Evolutionary conservation across 1,139 yeast species (phyloP).

Genomic region (Geotrichum phurueaensis): DNA sequence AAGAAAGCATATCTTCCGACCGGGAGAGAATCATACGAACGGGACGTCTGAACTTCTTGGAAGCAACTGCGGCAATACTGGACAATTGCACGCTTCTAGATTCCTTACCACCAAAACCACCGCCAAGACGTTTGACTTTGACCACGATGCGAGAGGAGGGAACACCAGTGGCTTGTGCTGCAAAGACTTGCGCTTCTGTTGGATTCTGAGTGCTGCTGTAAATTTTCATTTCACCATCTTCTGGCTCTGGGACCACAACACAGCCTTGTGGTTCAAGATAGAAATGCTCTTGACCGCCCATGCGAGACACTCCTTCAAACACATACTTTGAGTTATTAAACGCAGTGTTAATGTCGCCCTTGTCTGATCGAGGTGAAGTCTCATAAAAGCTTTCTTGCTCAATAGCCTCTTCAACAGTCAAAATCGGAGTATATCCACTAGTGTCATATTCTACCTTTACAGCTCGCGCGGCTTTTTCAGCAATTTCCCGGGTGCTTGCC

Average conservation of each 20-base stretch:
- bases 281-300: slow-evolving; percentile 46
- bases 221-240: slow-evolving; percentile 42
- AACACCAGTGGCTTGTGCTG: slow-evolving; percentile 40
- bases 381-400: slow-evolving; percentile 37
- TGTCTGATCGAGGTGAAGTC: slow-evolving; percentile 31
- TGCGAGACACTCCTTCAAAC: slow-evolving; percentile 38
- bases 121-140: slow-evolving; percentile 48
- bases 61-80: slow-evolving; percentile 52
- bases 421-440: slow-evolving; percentile 32
- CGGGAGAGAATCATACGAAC: slow-evolving; percentile 40
- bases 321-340: slow-evolving; percentile 35
- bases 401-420: slow-evolving; percentile 42
- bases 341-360: slow-evolving; percentile 40
- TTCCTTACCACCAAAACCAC: slow-evolving; percentile 62
- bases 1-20: slow-evolving; percentile 41
- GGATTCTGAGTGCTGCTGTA: slow-evolving; percentile 43
- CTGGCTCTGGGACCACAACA: slow-evolving; percentile 40
- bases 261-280: slow-evolving; percentile 44
- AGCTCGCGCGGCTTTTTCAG: slow-evolving; percentile 41
- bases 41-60: slow-evolving; percentile 41
- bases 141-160: slow-evolving; percentile 39
- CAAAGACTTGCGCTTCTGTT: slow-evolving; percentile 39
- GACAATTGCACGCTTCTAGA: slow-evolving; percentile 40
- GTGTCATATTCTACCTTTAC: slow-evolving; percentile 42
- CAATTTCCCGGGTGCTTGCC: slow-evolving; percentile 38